Base-by-base conservation (phyloP, 2,329 filamentous ascomycete genomes). In the Dryadomyces quercivorus region DNA sequence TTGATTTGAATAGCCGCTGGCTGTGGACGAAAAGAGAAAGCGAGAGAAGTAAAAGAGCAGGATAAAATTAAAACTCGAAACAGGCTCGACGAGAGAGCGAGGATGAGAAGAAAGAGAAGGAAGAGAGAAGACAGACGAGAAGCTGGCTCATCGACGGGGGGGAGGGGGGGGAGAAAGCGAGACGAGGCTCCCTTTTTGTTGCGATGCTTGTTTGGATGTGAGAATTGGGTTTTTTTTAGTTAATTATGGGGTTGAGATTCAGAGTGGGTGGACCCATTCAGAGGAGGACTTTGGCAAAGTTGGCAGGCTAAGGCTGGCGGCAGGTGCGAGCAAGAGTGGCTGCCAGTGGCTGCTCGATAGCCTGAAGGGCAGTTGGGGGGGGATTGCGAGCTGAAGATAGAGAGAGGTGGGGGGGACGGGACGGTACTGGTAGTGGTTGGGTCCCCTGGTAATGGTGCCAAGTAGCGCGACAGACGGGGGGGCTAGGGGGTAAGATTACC, bases 151-250 rank as follows among this genome's bases (percentile, higher is more conserved):
- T 40, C 10, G 36, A 16, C 36, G 10, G 36, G 36, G 36, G 12
- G 15, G 26, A 8, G 16, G 45, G 21, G 51, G 43, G 18, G 44
- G 31, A 50, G 48, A 45, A 54, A 51, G 57, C 52, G 34, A 55
- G 51, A 55, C 52, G 53, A 58, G 51, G 56, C 56, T 60, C 59
- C 50, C 55, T 56, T 54, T 53, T 58, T 43, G 54, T 50, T 55
- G 51, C 50, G 56, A 54, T 54, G 45, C 53, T 31, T 52, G 22
- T 20, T 51, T 55, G 52, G 54, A 52, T 38, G 36, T 51, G 45
- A 52, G 53, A 56, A 54, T 51, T 56, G 53, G 52, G 53, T 52
- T 60, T 55, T 42, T 54, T 57, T 55, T 59, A 52, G 50, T 44
- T 52, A 34, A 52, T 58, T 57, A 59, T 59, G 53, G 58, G 52